Evolutionary conservation across 345 rosid genomes (phyloP).

Genomic region (Brassica cretica): DNA sequence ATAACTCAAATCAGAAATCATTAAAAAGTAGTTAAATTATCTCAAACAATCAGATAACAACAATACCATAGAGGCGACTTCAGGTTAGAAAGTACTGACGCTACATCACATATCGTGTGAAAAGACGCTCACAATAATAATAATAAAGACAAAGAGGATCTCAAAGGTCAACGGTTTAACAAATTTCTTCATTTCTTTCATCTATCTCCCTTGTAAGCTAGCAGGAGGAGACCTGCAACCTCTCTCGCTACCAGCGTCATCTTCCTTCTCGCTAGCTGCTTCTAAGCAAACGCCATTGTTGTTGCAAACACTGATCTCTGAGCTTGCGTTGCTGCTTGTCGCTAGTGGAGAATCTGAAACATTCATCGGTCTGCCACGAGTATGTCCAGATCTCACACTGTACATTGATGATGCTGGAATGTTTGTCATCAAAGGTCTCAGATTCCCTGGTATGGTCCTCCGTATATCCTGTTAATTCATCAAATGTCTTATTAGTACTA

Average conservation of each 20-base stretch:
- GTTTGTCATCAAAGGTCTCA: conserved; percentile 87
- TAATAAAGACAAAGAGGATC: conserved; percentile 14
- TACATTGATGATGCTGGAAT: conserved; percentile 98
- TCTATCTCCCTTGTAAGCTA: conserved; percentile 62
- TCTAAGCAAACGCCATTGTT: conserved; percentile 68
- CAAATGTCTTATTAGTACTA: neutral
- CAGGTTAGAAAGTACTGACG: conserved; percentile 27
- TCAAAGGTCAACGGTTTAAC: conserved; percentile 33
- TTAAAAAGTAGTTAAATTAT: neutral
- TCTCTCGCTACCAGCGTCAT: conserved; percentile 65
- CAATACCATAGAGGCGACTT: neutral
- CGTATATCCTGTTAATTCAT: conserved; percentile 76
- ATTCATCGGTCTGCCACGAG: conserved; percentile 64
- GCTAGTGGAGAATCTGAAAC: conserved; percentile 92
- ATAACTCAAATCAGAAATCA: neutral
- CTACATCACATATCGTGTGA: conserved; percentile 32
- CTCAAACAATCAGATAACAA: conserved; percentile 13
- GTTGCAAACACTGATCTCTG: conserved; percentile 84
- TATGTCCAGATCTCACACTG: conserved; percentile 87
- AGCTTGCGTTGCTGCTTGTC: conserved; percentile 96
- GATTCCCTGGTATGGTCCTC: conserved; percentile 79
- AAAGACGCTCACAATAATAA: conserved; percentile 28
- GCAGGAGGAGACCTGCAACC: conserved; percentile 74
- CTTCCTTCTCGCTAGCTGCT: conserved; percentile 59
- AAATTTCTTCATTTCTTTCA: neutral